These are phyloP conservation scores for Calonectria pauciramosa DNA, from an alignment of 2,329 filamentous ascomycete genomes.

Conservation along the genomic window DNA sequence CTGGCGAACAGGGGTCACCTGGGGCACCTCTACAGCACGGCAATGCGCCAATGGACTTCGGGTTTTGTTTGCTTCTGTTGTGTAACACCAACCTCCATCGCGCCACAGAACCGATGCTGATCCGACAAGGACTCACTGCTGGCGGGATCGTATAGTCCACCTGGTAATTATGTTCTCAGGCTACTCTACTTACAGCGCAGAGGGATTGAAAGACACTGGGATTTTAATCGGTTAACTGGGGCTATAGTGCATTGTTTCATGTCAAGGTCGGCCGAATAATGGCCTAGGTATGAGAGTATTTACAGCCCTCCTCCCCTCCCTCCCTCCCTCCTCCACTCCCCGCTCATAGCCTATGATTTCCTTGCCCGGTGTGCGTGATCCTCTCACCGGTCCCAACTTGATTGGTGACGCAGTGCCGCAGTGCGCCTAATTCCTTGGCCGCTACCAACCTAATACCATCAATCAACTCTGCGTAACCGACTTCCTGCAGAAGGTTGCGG, in stretches of 20 bases:
- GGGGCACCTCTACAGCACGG: background rate
- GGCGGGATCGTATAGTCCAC: background rate
- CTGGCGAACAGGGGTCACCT: conserved; percentile 11
- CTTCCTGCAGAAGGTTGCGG: conserved; percentile 1
- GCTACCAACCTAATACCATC: conserved; percentile 1
- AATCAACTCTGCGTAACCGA: conserved; percentile 25
- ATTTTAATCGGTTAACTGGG: background rate
- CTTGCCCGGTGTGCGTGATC: conserved; percentile 11
- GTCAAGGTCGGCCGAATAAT: background rate
- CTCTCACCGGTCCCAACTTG: conserved; percentile 10
- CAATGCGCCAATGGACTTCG: background rate
- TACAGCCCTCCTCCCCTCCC: background rate
- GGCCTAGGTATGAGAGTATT: background rate
- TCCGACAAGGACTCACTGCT: background rate
- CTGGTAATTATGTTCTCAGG: background rate
- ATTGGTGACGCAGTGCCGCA: conserved; percentile 8
- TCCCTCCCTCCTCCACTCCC: background rate
- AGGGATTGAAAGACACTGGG: background rate
- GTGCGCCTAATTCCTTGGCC: background rate
- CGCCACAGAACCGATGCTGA: background rate
- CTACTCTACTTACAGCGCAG: background rate
- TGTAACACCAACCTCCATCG: conserved; percentile 10
- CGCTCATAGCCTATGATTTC: background rate
- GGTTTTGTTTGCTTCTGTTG: conserved; percentile 15
- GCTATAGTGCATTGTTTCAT: background rate